Conservation (phyloP, 305 asterid genomes). For the Plantago rigida region DNA sequence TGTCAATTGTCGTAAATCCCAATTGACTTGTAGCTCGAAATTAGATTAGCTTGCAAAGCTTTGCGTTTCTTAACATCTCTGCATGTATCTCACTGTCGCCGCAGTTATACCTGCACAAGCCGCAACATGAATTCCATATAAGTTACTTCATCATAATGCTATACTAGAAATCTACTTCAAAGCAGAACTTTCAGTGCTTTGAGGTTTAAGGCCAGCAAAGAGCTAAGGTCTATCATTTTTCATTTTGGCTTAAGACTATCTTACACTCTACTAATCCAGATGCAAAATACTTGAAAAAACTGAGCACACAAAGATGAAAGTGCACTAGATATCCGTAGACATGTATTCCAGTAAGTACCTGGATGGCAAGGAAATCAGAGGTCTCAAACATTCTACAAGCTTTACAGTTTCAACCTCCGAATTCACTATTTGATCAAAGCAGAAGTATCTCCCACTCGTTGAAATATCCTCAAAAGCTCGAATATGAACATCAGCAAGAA, state of each 20-base stretch:
- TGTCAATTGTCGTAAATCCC: too few relatives aligned
- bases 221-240: too few relatives aligned
- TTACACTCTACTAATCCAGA: too few relatives aligned
- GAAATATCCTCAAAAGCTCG: constrained; percentile 39
- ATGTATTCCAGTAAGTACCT: constrained; percentile 7
- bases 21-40: too few relatives aligned
- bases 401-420: constrained; percentile 33
- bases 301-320: too few relatives aligned
- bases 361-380: constrained; percentile 35
- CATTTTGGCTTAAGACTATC: too few relatives aligned
- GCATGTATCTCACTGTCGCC: constrained; percentile 29
- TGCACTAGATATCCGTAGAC: too few relatives aligned
- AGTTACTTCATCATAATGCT: too few relatives aligned
- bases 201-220: too few relatives aligned
- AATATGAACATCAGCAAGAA: constrained; percentile 41
- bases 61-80: constrained; percentile 35
- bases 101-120: constrained; percentile 25
- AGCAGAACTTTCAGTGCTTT: too few relatives aligned
- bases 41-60: constrained; percentile 32
- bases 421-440: constrained; percentile 37
- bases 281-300: too few relatives aligned
- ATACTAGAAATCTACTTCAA: too few relatives aligned
- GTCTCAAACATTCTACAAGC: constrained; percentile 36
- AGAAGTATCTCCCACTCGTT: constrained; percentile 38
- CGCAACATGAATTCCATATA: background rate